Conservation (phyloP, 2,329 filamentous ascomycete genomes). For the Epichloe gansuensis region DNA sequence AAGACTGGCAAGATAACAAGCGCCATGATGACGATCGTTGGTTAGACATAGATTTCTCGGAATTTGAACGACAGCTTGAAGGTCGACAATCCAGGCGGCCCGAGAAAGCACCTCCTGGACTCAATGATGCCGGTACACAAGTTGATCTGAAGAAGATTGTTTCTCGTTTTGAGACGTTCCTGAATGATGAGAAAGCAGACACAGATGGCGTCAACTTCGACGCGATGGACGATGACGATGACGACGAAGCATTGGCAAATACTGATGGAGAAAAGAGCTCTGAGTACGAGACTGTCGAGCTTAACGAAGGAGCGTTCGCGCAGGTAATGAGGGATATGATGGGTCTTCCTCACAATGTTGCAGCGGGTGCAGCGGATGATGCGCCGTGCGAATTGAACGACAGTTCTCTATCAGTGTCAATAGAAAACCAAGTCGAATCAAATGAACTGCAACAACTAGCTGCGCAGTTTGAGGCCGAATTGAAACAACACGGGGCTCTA, state of each 20-base stretch:
- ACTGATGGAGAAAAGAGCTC: conserved; percentile 17
- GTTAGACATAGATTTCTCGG: conserved; percentile 82
- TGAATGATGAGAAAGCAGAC: conserved; percentile 75
- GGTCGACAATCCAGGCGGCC: conserved; percentile 28
- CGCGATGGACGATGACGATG: conserved; percentile 55
- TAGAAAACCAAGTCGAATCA: neutral
- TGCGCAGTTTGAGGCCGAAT: conserved; percentile 58
- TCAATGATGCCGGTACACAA: conserved; percentile 55
- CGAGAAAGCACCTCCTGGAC: conserved; percentile 27
- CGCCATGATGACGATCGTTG: conserved; percentile 77
- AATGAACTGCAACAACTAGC: conserved; percentile 43
- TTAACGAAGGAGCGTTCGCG: conserved; percentile 75
- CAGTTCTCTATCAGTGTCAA: neutral
- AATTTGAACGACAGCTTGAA: conserved; percentile 72
- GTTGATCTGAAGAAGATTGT: conserved; percentile 83
- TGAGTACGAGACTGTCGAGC: conserved; percentile 64
- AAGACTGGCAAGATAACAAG: conserved; percentile 45
- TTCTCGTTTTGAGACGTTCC: conserved; percentile 79
- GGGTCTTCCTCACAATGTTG: conserved; percentile 38
- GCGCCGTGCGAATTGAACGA: neutral
- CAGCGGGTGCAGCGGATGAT: neutral
- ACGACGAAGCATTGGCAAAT: conserved; percentile 38
- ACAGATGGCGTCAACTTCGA: conserved; percentile 62
- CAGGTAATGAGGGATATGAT: conserved; percentile 89
- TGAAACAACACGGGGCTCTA: conserved; percentile 20